Evolutionary conservation across 192 early-diverging fungal genomes (phyloP).

Genomic region (Backusella westeae): DNA sequence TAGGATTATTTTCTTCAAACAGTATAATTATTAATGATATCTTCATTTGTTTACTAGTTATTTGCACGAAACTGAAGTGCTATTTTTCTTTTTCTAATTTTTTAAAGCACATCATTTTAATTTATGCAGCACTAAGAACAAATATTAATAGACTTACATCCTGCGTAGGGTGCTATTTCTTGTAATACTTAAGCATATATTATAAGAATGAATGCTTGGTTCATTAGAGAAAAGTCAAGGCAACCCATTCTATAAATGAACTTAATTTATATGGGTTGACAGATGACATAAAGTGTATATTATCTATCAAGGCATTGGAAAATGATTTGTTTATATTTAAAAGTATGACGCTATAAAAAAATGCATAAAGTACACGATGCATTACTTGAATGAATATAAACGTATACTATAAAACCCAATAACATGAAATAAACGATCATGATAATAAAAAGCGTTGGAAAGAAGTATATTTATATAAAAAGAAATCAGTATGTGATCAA

Average conservation of each 20-base stretch:
- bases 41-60: neutral
- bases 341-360: neutral
- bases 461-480: neutral
- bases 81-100: neutral
- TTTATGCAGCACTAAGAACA: neutral
- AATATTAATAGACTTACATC: neutral
- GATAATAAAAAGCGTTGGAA: neutral
- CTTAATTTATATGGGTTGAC: neutral
- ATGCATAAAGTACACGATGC: neutral
- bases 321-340: neutral
- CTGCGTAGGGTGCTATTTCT: neutral
- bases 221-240: neutral
- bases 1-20: too few species aligned
- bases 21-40: neutral
- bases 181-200: neutral
- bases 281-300: neutral
- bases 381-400: neutral
- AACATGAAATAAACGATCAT: neutral
- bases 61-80: neutral
- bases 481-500: neutral
- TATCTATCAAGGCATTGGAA: neutral
- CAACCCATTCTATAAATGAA: neutral
- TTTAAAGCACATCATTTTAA: neutral
- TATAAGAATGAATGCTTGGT: neutral
- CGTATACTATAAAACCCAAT: neutral